Base-by-base conservation (phyloP, 441 rosid genomes). In the Adansonia gregorii region DNA sequence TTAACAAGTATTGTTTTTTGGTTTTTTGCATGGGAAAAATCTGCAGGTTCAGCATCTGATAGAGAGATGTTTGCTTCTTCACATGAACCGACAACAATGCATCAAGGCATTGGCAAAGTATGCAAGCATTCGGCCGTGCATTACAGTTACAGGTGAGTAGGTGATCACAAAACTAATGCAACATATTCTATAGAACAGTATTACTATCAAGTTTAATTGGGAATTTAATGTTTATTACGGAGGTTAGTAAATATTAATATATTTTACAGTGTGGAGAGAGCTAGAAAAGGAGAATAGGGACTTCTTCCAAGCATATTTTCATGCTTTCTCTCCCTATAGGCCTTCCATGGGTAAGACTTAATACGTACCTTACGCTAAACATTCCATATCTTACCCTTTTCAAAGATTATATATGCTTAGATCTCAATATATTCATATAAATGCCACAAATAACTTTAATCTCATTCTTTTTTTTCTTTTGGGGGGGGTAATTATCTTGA, bases 21-120 rank as follows among this genome's bases (percentile, higher is more conserved):
- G 41, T 11, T 69, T 69, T 69, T 69, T 69, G 58, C 73, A 69
- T 24, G 73, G 73, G 59, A n/a, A 55, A 27, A 54, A 54, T 39
- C 9, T 67, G 20, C 67, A 89, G 90, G 89, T 89, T 77, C 92
- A 89, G 51, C 84, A 87, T 64, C 71, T 86, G 86, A 89, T 86
- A 71, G 90, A 87, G 86, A 85, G 86, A 75, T 89, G 92, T 77
- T 67, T 86, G 61, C 77, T 85, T 59, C 85, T 87, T 74, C 85
- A 80, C 43, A 86, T 87, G 90, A 81, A 61, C 70, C 83, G 80
- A 79, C 88, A 89, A 39, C 89, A 85, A 39, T 87, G 90, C 79
- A 75, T 82, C 78, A 72, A 77, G 41, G 85, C 87, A 9, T 82
- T 87, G 1, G 84, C 80, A 20, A 81, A 80, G 63, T 82, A 89